These are phyloP conservation scores for Populus alba DNA, from an alignment of 345 rosid species.

Conservation along the genomic window DNA sequence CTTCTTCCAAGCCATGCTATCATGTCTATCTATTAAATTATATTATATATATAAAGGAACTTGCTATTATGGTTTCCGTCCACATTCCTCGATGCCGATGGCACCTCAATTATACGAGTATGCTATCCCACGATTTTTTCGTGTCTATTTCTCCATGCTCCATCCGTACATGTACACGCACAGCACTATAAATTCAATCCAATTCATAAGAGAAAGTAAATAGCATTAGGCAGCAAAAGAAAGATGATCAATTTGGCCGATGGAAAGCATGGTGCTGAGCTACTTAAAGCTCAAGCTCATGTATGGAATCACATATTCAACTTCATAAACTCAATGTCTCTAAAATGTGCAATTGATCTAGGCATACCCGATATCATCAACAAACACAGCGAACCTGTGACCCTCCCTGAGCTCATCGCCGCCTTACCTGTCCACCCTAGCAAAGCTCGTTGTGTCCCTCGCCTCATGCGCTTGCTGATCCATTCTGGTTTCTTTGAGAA, in stretches of 20 bases:
- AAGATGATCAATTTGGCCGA: background rate
- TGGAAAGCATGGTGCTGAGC: background rate
- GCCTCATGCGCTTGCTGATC: conserved; percentile 20
- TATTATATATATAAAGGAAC: too few relatives aligned
- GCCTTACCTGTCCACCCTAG: conserved; percentile 4
- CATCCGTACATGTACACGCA: too few relatives aligned
- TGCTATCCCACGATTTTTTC: too few relatives aligned
- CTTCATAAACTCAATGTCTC: conserved; percentile 16
- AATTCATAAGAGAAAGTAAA: background rate
- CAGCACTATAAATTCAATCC: background rate
- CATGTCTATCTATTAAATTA: too few relatives aligned
- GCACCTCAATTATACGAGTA: too few relatives aligned
- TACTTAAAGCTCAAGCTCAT: conserved; percentile 6
- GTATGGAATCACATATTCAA: conserved; percentile 10
- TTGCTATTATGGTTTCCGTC: too few relatives aligned
- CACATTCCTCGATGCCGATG: too few relatives aligned
- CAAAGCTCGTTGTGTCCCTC: background rate
- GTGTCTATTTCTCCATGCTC: too few relatives aligned
- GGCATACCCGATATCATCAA: conserved; percentile 7
- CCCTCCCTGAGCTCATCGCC: background rate
- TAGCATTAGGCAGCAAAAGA: background rate
- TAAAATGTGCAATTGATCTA: conserved; percentile 9
- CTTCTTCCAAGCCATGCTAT: too few relatives aligned
- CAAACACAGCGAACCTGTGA: conserved; percentile 14
- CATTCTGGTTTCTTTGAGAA: conserved; percentile 14